Conservation (phyloP, 495 filamentous ascomycete species). For the Penicillium cosmopolitanum region DNA sequence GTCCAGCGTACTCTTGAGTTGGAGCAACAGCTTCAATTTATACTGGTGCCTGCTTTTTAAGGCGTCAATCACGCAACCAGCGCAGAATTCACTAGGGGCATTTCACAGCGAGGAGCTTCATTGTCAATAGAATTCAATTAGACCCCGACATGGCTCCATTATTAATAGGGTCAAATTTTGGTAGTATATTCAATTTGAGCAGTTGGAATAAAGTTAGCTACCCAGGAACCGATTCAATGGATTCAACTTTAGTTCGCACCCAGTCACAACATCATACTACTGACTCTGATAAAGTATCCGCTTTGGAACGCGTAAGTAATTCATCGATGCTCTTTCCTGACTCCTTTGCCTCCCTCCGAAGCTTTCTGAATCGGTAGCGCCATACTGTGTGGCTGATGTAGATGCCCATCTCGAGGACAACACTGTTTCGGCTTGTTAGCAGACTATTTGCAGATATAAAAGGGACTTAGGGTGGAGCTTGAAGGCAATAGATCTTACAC, state of each 20-base stretch:
- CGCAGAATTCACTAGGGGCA: neutral
- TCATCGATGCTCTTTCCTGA: neutral
- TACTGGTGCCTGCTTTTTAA: neutral
- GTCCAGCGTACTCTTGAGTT: no score
- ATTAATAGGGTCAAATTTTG: no score
- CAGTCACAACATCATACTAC: neutral
- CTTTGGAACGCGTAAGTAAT: neutral
- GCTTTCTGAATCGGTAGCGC: constrained; percentile 1
- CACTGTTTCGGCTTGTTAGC: neutral
- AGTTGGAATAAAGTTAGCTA: no score
- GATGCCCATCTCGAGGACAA: neutral
- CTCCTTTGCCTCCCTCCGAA: neutral
- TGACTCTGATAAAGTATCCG: neutral
- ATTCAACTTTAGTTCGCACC: neutral
- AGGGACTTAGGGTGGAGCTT: no score
- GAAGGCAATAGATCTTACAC: neutral
- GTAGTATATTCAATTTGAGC: no score
- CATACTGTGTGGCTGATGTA: constrained; percentile 2
- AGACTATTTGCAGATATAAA: neutral
- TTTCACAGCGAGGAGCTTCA: no score
- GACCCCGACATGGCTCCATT: no score
- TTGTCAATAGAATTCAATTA: no score
- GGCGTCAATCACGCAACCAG: neutral
- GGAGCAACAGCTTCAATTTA: neutral
- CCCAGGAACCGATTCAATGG: no score